Base-by-base conservation (phyloP, 1,284 basidiomycete genomes). In the Leccinum pachyderme region DNA sequence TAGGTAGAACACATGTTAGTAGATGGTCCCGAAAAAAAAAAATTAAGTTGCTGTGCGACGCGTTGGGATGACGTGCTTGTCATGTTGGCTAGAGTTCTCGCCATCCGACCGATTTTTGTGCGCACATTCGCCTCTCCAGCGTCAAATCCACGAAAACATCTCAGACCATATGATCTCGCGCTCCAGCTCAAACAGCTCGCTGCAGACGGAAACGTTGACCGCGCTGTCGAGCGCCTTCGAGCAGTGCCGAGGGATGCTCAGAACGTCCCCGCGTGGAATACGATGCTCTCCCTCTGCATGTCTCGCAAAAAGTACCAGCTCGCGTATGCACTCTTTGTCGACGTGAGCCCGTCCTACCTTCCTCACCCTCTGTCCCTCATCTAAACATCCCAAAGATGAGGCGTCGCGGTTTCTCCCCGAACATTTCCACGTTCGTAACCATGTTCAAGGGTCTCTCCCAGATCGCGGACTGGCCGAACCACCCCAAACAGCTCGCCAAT, bases 231-330 rank as follows among this genome's bases (percentile, higher is more conserved):
- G 7, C 77, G 81, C 63, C 75, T 92, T n/a, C 79, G 84, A 63
- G 81, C 76, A 41, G 71, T 82, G 25, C 88, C 89, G 25, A 70
- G 79, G 29, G 86, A 85, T 62, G 83, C 87, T 0, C 84, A 89
- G 65, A 91, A 88, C 60, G 74, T 80, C 2, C 73, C 77, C 22
- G 82, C 86, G 3, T 92, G 89, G 89, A 90, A 89, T 59, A 88
- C 83, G 1, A 66, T 91, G 55, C 83, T 92, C 33, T 78, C 75
- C 71, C 75, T 82, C 44, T 78, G 79, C 53, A 74, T 88, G 73
- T 77, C 80, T 46, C 79, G 70, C 13, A 71, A 77, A 51, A 78
- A 78, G 32, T 86, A 77, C 65, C 78, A 83, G 44, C 67, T 84
- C 24, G 81, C 80, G 0, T 87, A 83, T 59, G 66, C 76, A 18